A percentile compares a stretch with the other conserved stretches of the same genome.
Evolutionary conservation across 108 stramenopile species (phyloP).

Genomic region (Skeletonema tropicum): DNA sequence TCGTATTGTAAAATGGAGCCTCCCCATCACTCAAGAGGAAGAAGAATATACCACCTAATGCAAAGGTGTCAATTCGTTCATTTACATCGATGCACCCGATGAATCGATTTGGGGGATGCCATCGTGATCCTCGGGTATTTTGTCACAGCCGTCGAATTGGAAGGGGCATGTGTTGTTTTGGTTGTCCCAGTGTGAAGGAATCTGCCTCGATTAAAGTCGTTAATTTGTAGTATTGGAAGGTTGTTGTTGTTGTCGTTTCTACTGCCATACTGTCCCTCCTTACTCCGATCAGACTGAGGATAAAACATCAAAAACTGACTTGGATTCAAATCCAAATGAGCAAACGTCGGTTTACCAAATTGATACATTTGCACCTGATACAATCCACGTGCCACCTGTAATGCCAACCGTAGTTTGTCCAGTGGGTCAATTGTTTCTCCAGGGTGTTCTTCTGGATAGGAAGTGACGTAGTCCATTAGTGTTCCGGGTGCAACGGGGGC

Average conservation of each 20-base stretch:
- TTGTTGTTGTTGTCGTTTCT: background rate
- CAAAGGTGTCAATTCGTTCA: slow-evolving; percentile 23
- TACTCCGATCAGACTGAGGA: background rate
- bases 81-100: slow-evolving; percentile 19
- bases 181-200: background rate
- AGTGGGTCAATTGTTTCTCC: slow-evolving; percentile 10
- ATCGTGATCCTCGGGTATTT: slow-evolving; percentile 9
- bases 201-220: slow-evolving; percentile 26
- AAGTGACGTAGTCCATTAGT: slow-evolving; percentile 11
- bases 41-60: slow-evolving; percentile 22
- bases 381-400: slow-evolving; percentile 18
- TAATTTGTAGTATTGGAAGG: slow-evolving; percentile 22
- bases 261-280: background rate
- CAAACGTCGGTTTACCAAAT: slow-evolving; percentile 16
- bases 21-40: slow-evolving; percentile 21
- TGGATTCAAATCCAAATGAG: slow-evolving; percentile 25
- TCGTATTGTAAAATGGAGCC: slow-evolving; percentile 12
- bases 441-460: slow-evolving; percentile 1
- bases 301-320: slow-evolving; percentile 24
- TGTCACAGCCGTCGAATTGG: slow-evolving; percentile 13
- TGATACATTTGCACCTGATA: slow-evolving; percentile 21
- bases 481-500: slow-evolving; percentile 14
- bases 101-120: slow-evolving; percentile 17
- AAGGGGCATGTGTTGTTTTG: slow-evolving; percentile 22
- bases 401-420: slow-evolving; percentile 11